Evolutionary conservation across 1,139 yeast genomes (phyloP).

Genomic region (Blastobotrys arbuscula): DNA sequence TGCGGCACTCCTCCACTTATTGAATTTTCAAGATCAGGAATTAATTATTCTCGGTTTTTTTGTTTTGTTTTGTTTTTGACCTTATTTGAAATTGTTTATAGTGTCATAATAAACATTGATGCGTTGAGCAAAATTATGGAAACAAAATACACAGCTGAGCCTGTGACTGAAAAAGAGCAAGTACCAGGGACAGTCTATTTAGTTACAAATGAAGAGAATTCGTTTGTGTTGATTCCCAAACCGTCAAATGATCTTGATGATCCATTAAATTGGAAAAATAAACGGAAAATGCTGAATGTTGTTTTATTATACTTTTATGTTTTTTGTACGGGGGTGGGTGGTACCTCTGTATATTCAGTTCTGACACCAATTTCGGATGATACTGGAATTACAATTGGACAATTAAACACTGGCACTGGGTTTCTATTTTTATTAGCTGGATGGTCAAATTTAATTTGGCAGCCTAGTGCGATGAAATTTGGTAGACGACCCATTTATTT

Average conservation of each 20-base stretch:
- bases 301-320: slow-evolving; percentile 37
- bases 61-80: too few relatives aligned
- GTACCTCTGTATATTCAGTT: slow-evolving; percentile 45
- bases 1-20: too few relatives aligned
- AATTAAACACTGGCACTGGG: slow-evolving; percentile 49
- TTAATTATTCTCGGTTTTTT: too few relatives aligned
- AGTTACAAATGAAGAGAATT: slow-evolving; percentile 40
- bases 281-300: slow-evolving; percentile 34
- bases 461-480: slow-evolving; percentile 48
- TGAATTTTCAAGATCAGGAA: too few relatives aligned
- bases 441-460: slow-evolving; percentile 44
- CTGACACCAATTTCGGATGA: slow-evolving; percentile 39
- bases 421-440: slow-evolving; percentile 46
- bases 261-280: slow-evolving; percentile 42
- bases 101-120: too few relatives aligned
- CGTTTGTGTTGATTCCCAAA: slow-evolving; percentile 41
- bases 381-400: slow-evolving; percentile 38
- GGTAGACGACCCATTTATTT: slow-evolving; percentile 51
- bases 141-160: neutral
- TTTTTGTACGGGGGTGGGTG: slow-evolving; percentile 43
- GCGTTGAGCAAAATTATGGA: too few relatives aligned
- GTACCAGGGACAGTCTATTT: slow-evolving; percentile 60
- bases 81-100: too few relatives aligned
- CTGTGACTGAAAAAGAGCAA: neutral
- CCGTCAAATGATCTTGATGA: slow-evolving; percentile 47